These are phyloP conservation scores for Tuber brumale DNA, from an alignment of 495 filamentous ascomycete species.

Conservation along the genomic window DNA sequence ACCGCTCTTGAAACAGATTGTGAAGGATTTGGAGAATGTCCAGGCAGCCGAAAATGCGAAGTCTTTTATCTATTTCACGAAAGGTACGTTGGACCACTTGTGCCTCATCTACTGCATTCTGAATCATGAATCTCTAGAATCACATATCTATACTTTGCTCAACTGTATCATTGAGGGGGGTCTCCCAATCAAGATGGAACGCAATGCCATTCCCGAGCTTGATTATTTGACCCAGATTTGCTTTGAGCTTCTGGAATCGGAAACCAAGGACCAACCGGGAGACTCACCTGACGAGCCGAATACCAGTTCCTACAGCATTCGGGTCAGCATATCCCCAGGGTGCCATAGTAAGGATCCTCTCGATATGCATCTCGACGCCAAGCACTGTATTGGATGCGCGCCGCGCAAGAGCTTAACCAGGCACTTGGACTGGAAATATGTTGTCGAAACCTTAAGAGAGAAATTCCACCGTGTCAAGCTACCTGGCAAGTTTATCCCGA, in stretches of 20 bases:
- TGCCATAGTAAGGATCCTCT: slow-evolving; percentile 93
- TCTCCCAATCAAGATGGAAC: slow-evolving; percentile 67
- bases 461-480: slow-evolving; percentile 95
- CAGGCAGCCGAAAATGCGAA: slow-evolving; percentile 89
- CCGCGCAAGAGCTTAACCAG: slow-evolving; percentile 79
- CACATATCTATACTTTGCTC: slow-evolving; percentile 93
- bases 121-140: slow-evolving; percentile 50
- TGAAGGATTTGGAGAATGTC: slow-evolving; percentile 92
- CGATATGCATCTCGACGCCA: slow-evolving; percentile 89
- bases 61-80: slow-evolving; percentile 97
- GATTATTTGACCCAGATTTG: slow-evolving; percentile 97
- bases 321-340: slow-evolving; percentile 89
- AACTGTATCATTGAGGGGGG: slow-evolving; percentile 98
- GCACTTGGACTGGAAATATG: slow-evolving; percentile 91
- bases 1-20: slow-evolving; percentile 89
- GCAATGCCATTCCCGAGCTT: slow-evolving; percentile 88
- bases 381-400: slow-evolving; percentile 89
- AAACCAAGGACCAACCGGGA: slow-evolving; percentile 45
- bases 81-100: slow-evolving; percentile 42
- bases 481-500: slow-evolving; percentile 84
- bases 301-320: slow-evolving; percentile 84
- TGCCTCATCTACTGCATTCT: not conserved
- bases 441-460: slow-evolving; percentile 85
- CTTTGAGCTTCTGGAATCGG: slow-evolving; percentile 94
- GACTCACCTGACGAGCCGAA: slow-evolving; percentile 49